Percentiles rank a stretch among this genome's conserved stretches.
Conservation (phyloP, 768 basidiomycete genomes). For the Trametes meyenii region DNA sequence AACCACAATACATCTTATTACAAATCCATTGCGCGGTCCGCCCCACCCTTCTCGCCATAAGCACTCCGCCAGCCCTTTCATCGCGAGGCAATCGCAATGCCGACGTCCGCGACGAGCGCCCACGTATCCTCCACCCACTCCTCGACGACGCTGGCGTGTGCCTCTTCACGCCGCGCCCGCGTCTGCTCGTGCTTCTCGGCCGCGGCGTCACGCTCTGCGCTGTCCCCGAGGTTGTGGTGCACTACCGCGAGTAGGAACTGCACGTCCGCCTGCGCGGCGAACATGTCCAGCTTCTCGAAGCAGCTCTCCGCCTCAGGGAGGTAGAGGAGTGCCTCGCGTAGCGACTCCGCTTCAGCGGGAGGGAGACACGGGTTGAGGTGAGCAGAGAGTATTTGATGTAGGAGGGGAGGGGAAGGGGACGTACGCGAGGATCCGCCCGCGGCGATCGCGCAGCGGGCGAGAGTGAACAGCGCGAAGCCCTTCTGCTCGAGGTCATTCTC, state of each 20-base stretch:
- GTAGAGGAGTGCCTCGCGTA: conserved; percentile 6
- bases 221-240: conserved; percentile 68
- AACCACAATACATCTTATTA: not conserved
- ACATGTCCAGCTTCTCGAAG: conserved; percentile 58
- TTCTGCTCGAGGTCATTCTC: conserved; percentile 78
- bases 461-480: conserved; percentile 71
- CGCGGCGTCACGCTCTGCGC: conserved; percentile 55
- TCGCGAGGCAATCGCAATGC: conserved; percentile 51
- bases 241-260: conserved; percentile 73
- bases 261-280: conserved; percentile 62
- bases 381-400: not conserved
- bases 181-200: conserved; percentile 53
- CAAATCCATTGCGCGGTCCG: not conserved
- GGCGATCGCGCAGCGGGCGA: conserved; percentile 76
- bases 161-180: conserved; percentile 41
- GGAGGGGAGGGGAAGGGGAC: conserved; percentile 19
- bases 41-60: not conserved
- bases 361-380: not conserved
- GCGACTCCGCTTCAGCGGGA: conserved; percentile 34
- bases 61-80: conserved; percentile 1
- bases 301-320: conserved; percentile 62
- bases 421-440: conserved; percentile 51
- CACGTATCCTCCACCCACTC: conserved; percentile 57
- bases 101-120: conserved; percentile 60
- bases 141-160: conserved; percentile 51